Percentiles rank a stretch among this genome's conserved stretches.
Evolutionary conservation across 2,329 filamentous ascomycete genomes (phyloP).

Genomic region (Xylariaceae sp.): DNA sequence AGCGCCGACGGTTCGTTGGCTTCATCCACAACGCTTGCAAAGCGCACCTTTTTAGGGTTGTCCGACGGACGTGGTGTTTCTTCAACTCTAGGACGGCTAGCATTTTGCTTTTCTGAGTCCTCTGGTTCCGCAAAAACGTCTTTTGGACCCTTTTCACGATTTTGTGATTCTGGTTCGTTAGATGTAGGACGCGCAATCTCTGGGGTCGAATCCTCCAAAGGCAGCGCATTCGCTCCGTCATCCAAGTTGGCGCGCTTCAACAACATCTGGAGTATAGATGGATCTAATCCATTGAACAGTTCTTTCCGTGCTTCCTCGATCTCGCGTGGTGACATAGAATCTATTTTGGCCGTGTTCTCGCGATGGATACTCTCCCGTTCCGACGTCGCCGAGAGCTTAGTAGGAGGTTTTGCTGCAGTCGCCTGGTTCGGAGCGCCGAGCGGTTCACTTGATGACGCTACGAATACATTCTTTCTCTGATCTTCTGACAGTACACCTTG

Average conservation of each 20-base stretch:
- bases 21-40: constrained; percentile 14
- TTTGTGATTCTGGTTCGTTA: constrained; percentile 3
- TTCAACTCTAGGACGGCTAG: not conserved
- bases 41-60: constrained; percentile 6
- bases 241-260: constrained; percentile 74
- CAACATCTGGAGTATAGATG: constrained; percentile 70
- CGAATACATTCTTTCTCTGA: constrained; percentile 15
- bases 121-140: constrained; percentile 13
- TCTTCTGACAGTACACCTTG: constrained; percentile 26
- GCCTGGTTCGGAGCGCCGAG: constrained; percentile 14
- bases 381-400: constrained; percentile 37
- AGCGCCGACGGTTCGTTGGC: constrained; percentile 7
- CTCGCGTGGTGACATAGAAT: constrained; percentile 74
- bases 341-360: constrained; percentile 73
- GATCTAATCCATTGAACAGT: constrained; percentile 72
- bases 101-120: not conserved
- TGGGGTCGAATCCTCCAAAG: constrained; percentile 34
- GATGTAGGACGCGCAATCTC: constrained; percentile 7
- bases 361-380: constrained; percentile 73
- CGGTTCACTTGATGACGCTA: constrained; percentile 16
- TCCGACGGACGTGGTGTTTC: not conserved
- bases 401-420: constrained; percentile 10
- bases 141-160: constrained; percentile 17
- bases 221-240: constrained; percentile 42
- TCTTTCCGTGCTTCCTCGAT: constrained; percentile 78